A percentile compares a stretch with the other conserved stretches of the same genome.
These are phyloP conservation scores for Gardenia jasminoides DNA, from an alignment of 257 asterid genomes.

Conservation along the genomic window DNA sequence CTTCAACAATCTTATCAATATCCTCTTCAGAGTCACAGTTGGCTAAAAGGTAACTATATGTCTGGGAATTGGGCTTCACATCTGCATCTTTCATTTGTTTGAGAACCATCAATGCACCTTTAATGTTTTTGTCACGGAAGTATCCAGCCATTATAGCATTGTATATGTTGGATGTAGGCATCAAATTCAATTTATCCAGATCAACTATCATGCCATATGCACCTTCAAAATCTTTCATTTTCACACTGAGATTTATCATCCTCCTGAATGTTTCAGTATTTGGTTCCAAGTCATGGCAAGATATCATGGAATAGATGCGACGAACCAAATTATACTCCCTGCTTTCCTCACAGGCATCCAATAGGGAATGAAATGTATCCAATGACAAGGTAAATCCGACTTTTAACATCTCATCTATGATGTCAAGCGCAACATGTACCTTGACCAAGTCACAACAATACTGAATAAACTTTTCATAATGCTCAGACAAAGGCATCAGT, in stretches of 20 bases:
- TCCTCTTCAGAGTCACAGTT: slow-evolving; percentile 61
- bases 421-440: slow-evolving; percentile 78
- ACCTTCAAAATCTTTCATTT: slow-evolving; percentile 84
- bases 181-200: slow-evolving; percentile 39
- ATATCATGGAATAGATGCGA: slow-evolving; percentile 56
- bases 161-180: slow-evolving; percentile 62
- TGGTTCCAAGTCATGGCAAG: slow-evolving; percentile 49
- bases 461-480: slow-evolving; percentile 59
- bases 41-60: slow-evolving; percentile 73
- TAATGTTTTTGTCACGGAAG: slow-evolving; percentile 76
- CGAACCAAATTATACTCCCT: slow-evolving; percentile 80
- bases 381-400: slow-evolving; percentile 49
- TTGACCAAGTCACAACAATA: slow-evolving; percentile 54
- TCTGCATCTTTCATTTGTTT: slow-evolving; percentile 75
- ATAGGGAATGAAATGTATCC: slow-evolving; percentile 53
- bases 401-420: slow-evolving; percentile 53
- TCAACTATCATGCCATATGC: slow-evolving; percentile 73
- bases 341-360: slow-evolving; percentile 66
- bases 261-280: slow-evolving; percentile 64
- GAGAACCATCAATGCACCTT: slow-evolving; percentile 57
- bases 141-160: slow-evolving; percentile 72
- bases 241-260: slow-evolving; percentile 66
- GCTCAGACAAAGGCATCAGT: slow-evolving; percentile 55
- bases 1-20: slow-evolving; percentile 56
- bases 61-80: slow-evolving; percentile 71